These are phyloP conservation scores for Metarhizium robertsii DNA, from an alignment of 2,329 filamentous ascomycete genomes.

Conservation along the genomic window DNA sequence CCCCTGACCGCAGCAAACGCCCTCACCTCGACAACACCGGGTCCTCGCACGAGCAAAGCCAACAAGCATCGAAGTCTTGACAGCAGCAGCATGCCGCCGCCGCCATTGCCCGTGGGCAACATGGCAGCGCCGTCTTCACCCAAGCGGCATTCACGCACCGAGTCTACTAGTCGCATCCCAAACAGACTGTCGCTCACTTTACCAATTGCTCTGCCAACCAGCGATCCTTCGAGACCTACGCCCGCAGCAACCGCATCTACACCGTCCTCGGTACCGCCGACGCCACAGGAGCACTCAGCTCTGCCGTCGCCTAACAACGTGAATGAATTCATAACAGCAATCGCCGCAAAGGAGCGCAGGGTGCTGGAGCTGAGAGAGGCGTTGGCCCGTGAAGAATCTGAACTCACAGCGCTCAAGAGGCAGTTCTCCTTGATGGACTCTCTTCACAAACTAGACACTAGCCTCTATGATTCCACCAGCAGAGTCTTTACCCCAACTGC, in stretches of 20 bases:
- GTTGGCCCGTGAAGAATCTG: conserved; percentile 69
- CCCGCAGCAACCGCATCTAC: conserved; percentile 33
- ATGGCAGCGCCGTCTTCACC: conserved; percentile 23
- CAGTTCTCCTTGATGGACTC: conserved; percentile 75
- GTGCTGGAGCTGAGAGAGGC: conserved; percentile 90
- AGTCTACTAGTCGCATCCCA: conserved; percentile 43
- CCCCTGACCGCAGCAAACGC: neutral
- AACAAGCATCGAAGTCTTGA: neutral
- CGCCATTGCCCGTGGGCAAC: conserved; percentile 30
- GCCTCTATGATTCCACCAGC: conserved; percentile 4
- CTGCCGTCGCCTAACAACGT: conserved; percentile 42
- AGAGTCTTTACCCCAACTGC: conserved; percentile 4
- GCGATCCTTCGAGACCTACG: conserved; percentile 41
- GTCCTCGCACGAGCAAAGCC: conserved; percentile 1
- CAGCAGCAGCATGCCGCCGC: conserved; percentile 21
- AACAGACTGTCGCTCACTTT: conserved; percentile 53
- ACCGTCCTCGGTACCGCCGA: conserved; percentile 36
- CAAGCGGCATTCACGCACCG: conserved; percentile 40
- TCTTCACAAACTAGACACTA: conserved; percentile 58
- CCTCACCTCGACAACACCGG: neutral
- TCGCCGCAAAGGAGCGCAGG: conserved; percentile 83
- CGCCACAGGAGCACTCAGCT: conserved; percentile 36
- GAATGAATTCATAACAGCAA: conserved; percentile 70
- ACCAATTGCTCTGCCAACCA: conserved; percentile 47
- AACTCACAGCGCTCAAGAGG: conserved; percentile 68